Conservation (phyloP, 2,329 filamentous ascomycete genomes). For the Chaetomium globosum region DNA sequence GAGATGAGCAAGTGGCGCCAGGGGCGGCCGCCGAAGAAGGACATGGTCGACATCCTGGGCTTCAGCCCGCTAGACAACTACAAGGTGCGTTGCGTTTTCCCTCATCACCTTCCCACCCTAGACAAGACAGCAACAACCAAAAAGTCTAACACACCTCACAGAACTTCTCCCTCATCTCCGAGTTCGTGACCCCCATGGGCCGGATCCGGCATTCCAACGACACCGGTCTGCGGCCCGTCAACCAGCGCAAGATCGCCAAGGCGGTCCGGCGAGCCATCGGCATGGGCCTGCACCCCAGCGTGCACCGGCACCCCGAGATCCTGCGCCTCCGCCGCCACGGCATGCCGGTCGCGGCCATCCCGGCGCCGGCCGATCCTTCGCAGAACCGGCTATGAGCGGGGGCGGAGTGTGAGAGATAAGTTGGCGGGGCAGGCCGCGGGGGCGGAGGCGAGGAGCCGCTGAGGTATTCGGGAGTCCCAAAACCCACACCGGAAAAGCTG, state of each 20-base stretch:
- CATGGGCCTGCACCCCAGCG: conserved; percentile 86
- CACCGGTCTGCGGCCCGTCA: conserved; percentile 81
- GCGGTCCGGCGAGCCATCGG: conserved; percentile 87
- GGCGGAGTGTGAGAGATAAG: no score
- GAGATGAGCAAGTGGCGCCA: conserved; percentile 83
- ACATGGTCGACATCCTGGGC: conserved; percentile 78
- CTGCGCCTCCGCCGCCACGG: conserved; percentile 45
- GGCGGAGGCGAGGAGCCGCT: background rate
- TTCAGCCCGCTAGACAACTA: conserved; percentile 84
- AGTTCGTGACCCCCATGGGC: conserved; percentile 83
- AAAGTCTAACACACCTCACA: conserved; percentile 43
- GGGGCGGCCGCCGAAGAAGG: conserved; percentile 56
- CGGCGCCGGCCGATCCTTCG: conserved; percentile 1
- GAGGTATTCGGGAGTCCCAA: background rate
- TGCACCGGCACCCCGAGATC: conserved; percentile 85
- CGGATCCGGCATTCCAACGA: conserved; percentile 75
- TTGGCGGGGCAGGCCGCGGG: background rate
- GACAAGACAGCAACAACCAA: background rate
- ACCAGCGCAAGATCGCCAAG: conserved; percentile 92
- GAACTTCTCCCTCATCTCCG: conserved; percentile 91
- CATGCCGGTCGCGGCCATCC: conserved; percentile 5
- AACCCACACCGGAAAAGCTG: background rate
- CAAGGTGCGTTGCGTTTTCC: conserved; percentile 60
- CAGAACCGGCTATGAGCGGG: conserved; percentile 15
- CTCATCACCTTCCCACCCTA: background rate